Evolutionary conservation across 768 basidiomycete species (phyloP).

Genomic region (Hericium erinaceus): DNA sequence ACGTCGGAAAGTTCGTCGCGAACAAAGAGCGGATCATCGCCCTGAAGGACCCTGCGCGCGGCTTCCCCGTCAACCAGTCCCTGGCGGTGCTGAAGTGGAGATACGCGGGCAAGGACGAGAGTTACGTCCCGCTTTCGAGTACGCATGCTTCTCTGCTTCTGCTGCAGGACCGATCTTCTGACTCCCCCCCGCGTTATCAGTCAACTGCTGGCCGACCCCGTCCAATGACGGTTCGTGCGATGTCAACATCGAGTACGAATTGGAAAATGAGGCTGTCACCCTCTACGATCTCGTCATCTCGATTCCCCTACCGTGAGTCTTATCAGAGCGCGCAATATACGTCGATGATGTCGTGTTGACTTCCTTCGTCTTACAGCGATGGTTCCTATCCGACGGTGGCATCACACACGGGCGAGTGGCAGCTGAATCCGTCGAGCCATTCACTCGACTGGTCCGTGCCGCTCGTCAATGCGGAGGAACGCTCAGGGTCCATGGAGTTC

Average conservation of each 20-base stretch:
- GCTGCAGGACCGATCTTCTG: background rate
- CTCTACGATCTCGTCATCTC: constrained; percentile 82
- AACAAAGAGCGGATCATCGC: constrained; percentile 61
- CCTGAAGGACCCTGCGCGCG: constrained; percentile 72
- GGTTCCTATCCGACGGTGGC: constrained; percentile 84
- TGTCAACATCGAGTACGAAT: constrained; percentile 95
- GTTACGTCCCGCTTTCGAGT: constrained; percentile 86
- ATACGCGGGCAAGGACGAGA: constrained; percentile 85
- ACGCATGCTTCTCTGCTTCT: constrained; percentile 22
- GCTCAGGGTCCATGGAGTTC: constrained; percentile 87
- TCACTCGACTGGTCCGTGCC: constrained; percentile 83
- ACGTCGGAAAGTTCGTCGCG: constrained; percentile 78
- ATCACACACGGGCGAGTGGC: constrained; percentile 70
- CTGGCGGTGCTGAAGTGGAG: constrained; percentile 91
- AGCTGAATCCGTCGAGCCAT: constrained; percentile 70
- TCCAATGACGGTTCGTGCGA: constrained; percentile 89
- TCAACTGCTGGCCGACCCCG: constrained; percentile 96
- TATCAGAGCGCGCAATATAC: constrained; percentile 13
- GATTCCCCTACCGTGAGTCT: constrained; percentile 82
- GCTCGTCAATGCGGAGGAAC: constrained; percentile 48
- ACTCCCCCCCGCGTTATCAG: constrained; percentile 28
- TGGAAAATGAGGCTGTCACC: constrained; percentile 74
- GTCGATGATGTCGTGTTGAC: background rate
- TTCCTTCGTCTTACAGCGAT: constrained; percentile 29
- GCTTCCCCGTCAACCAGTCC: constrained; percentile 83